These are phyloP conservation scores for Fraxinus excelsior DNA, from an alignment of 257 asterid genomes.

Conservation along the genomic window DNA sequence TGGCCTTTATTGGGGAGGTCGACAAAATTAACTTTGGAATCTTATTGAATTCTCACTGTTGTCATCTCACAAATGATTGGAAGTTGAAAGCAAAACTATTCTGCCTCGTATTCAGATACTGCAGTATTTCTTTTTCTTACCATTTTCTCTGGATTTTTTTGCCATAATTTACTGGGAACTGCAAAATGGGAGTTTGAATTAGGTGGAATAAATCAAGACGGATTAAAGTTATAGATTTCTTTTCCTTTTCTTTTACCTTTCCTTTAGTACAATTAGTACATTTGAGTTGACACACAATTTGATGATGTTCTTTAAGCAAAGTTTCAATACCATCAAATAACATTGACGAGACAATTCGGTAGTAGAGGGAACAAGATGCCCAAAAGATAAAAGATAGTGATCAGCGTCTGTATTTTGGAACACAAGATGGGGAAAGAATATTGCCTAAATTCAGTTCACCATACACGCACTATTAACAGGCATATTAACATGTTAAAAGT, in stretches of 20 bases:
- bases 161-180: not conserved
- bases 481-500: not conserved
- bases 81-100: constrained; percentile 19
- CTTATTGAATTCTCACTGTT: constrained; percentile 27
- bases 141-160: too few relatives aligned
- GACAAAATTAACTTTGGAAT: constrained; percentile 39
- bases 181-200: not conserved
- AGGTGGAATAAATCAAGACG: not conserved
- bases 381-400: not conserved
- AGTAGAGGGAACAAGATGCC: constrained; percentile 4
- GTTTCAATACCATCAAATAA: not conserved
- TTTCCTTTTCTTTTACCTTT: not conserved
- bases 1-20: constrained; percentile 47
- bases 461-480: not conserved
- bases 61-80: constrained; percentile 34
- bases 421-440: not conserved
- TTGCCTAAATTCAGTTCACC: not conserved
- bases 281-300: not conserved
- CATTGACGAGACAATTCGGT: not conserved
- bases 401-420: not conserved
- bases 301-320: not conserved
- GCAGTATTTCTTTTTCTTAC: not conserved
- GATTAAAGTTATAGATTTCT: not conserved
- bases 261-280: not conserved
- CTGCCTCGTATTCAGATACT: not conserved